Evolutionary conservation across 176 grass and related monocot genomes (phyloP), one percentile per base, ranked within the genome.

Genomic region (Cenchrus fungigraminus): DNA sequence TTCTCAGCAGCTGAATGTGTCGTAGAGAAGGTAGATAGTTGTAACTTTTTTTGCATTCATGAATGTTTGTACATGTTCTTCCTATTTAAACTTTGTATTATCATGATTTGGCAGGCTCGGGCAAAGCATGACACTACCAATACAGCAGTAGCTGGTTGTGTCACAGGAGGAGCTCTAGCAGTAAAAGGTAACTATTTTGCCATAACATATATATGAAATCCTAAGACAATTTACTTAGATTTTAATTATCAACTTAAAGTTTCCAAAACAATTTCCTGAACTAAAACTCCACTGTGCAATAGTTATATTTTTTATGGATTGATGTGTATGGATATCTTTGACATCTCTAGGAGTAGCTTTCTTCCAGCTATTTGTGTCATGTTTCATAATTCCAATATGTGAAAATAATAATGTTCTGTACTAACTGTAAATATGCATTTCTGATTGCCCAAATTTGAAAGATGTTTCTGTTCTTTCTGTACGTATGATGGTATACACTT

Each of bases 121-220:
- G 97, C 93, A 68, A 98, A 92, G 83, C 97, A 98, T 94, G 93
- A 98, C 47, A 92, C 87, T 37, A 93, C 91, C 83, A 98, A 98
- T 80, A 91, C 93, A 25, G 93, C 92, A 0, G 78, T 92, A 69
- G 96, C 96, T 89, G 93, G 93, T 69, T 98, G 96, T 82, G 91
- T 90, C 78, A 95, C 97, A 42, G 97, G 97, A 88, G 97, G 93
- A 45, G 65, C 81, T 87, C 79, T 98, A 71, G 92, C 97, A 92
- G 91, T 87, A 84, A 90, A 73, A 94, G 97, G 97, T 94, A 65
- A n/a, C 66, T 73, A 28, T 47, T 79, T 78, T 67, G 11, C 73
- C 45, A 46, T 59, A 51, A 61, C 31, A 45, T 19, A 9, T 17
- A 54, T 67, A 4, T 60, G 43, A 78, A 19, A 76, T 69, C 52